Percentiles rank a stretch among this genome's conserved stretches.
phyloP scores from a whole-genome alignment of 1,284 basidiomycete genomes.

The Austroboletus rostrupii region DNA sequence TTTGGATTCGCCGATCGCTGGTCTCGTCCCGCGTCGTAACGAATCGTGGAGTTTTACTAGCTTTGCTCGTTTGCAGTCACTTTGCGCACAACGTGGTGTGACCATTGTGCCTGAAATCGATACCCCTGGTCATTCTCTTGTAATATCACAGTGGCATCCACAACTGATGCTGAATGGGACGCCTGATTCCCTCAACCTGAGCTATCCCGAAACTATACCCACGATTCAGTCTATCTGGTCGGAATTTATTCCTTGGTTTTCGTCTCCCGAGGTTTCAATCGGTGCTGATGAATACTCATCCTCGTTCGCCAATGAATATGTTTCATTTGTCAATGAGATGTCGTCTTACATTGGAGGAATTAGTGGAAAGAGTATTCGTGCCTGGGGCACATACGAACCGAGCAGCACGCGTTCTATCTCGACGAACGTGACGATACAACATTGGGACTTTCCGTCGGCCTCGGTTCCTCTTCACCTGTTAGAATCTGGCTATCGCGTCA shows the following conservation, averaged over 20 bases:
- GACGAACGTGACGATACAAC: constrained; percentile 36
- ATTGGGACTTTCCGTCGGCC: constrained; percentile 35
- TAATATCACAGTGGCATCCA: constrained; percentile 36
- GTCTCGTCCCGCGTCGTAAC: constrained; percentile 29
- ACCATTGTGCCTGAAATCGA: constrained; percentile 37
- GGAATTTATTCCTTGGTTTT: constrained; percentile 38
- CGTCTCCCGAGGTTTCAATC: constrained; percentile 35
- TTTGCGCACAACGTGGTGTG: constrained; percentile 31
- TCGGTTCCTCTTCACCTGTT: constrained; percentile 35
- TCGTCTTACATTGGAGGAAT: constrained; percentile 25
- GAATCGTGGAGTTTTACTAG: constrained; percentile 31
- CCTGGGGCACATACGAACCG: constrained; percentile 36
- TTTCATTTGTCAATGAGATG: constrained; percentile 37
- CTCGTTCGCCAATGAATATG: constrained; percentile 34
- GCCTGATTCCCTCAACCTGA: constrained; percentile 34
- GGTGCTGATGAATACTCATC: constrained; percentile 38
- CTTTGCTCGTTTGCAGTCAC: constrained; percentile 31
- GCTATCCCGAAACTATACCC: constrained; percentile 35
- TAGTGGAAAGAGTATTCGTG: constrained; percentile 32
- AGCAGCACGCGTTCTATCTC: constrained; percentile 28
- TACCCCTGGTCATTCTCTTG: constrained; percentile 36
- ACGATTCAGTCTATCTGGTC: constrained; percentile 36
- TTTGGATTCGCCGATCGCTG: constrained; percentile 24
- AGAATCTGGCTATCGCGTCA: constrained; percentile 32
- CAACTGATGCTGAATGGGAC: constrained; percentile 28